A percentile compares a stretch with the other conserved stretches of the same genome.
Evolutionary conservation across 2,329 filamentous ascomycete genomes (phyloP).

Genomic region (Nothopassalora personata): DNA sequence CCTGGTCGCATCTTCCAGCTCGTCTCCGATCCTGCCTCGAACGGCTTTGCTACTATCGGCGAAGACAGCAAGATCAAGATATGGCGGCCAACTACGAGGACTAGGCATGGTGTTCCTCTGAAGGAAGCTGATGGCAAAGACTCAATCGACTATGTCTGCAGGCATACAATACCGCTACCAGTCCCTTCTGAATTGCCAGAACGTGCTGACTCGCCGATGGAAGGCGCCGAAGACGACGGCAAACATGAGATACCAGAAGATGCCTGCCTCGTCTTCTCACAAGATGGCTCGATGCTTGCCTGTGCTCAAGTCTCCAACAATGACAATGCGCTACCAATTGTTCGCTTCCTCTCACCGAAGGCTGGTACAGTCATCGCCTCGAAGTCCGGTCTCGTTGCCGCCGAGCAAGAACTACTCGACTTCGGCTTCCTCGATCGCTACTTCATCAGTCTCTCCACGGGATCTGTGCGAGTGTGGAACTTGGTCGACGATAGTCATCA

Average conservation of each 20-base stretch:
- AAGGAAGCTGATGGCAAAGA: constrained; percentile 55
- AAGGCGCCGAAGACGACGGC: constrained; percentile 37
- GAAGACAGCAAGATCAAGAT: constrained; percentile 71
- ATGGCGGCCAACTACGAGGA: constrained; percentile 71
- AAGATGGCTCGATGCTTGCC: constrained; percentile 79
- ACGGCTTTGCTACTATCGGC: constrained; percentile 79
- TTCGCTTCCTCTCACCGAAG: constrained; percentile 71
- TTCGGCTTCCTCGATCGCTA: constrained; percentile 67
- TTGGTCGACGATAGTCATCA: constrained; percentile 71
- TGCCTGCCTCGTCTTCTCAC: constrained; percentile 70
- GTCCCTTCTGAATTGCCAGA: constrained; percentile 26
- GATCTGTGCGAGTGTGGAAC: constrained; percentile 74
- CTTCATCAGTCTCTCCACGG: constrained; percentile 68
- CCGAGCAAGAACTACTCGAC: constrained; percentile 46
- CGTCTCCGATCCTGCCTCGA: constrained; percentile 60
- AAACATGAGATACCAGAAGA: constrained; percentile 32
- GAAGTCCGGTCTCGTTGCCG: constrained; percentile 50
- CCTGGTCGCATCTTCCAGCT: constrained; percentile 64
- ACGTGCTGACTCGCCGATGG: constrained; percentile 26
- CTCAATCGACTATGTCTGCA: constrained; percentile 69
- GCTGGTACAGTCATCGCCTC: constrained; percentile 62
- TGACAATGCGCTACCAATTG: constrained; percentile 49
- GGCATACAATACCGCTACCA: constrained; percentile 46
- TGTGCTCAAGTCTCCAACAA: constrained; percentile 43
- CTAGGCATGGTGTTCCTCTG: constrained; percentile 61